Base-by-base conservation (phyloP, 768 basidiomycete genomes). In the Cystobasidium tubakii region DNA sequence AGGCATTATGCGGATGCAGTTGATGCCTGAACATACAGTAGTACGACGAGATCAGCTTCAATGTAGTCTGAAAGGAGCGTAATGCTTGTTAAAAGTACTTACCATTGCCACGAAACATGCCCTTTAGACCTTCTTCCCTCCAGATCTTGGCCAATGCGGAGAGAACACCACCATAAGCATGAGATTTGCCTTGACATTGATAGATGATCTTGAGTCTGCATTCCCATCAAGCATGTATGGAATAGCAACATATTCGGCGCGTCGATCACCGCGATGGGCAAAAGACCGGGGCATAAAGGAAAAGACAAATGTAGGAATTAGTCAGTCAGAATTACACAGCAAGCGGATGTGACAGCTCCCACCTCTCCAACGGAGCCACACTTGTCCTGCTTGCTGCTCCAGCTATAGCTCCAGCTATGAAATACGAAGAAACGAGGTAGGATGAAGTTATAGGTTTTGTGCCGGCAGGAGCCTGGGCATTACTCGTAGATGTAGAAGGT, bases 131-230 rank as follows among this genome's bases (percentile, higher is more conserved):
- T 81, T 98, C 95, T 80, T 97, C 93, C 76, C 83, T 82, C 90
- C 91, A 97, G 88, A 94, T 94, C 75, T 94, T 87, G 21, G 85
- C 85, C 55, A 95, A 85, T 77, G 90, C 90, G 21, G 86, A 83
- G 87, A 88, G 91, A 42, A 94, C 91, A 23, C 92, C 92, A 77
- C 84, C 87, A 82, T 94, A 94, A 78, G 78, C 65, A 29, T 82
- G 55, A 50, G 74, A 31, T 82, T 85, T 31, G 88, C 88, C 80
- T 96, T 95, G n/a, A 92, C 92, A 75, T 83, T 97, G 94, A 80
- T 93, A 89, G 75, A 99, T 96, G 79, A 99, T 97, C 82, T 99
- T 99, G 69, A 98, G 84, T 73, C 95, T 84, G 79, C 97, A 93
- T 17, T 97, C 3, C 4, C 15, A 60, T 15, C 13, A 25, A 60